Evolutionary conservation across 1,284 basidiomycete genomes (phyloP), one percentile per base, ranked within the genome.

Genomic region (Naganishia cerealis): DNA sequence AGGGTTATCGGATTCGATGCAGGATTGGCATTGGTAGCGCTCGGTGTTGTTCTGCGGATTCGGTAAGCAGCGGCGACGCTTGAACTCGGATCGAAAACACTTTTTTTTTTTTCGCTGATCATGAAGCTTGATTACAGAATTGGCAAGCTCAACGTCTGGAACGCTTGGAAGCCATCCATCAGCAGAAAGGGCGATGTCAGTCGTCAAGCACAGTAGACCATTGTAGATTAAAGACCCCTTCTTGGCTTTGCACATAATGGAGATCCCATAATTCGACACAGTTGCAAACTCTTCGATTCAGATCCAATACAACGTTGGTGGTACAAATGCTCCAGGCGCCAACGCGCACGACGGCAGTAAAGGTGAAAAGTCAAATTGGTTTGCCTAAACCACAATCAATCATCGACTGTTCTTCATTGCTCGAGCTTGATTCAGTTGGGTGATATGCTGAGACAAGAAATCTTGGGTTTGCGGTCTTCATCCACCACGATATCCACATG

Each of bases 1-100:
- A 70, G 77, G 24, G 58, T 78, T 8, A 66, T 71, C 9, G 77
- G 78, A 10, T 79, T 74, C 66, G 78, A 74, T 66, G 59, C 80
- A 29, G 78, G 75, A 8, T 65, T 77, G 55, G 75, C 75, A 15
- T 66, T 79, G 46, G 70, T 79, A 5, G 72, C 71, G 53, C 21
- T 75, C 2, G 79, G 79, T 0, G 48, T 80, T 2, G 62, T 61
- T 4, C 7, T 76, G 58, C 68, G 78, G 24, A 62, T 76, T 16
- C 71, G 75, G 76, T 76, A 67, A 73, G 76, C 72, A 2, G 29
- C 43, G 13, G 24, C 3, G 21, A 40, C 18, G n/a, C n/a, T 21
- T 13, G 46, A 3, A 24, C 9, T 9, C n/a, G 21, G n/a, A 21
- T 9, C 8, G 7, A n/a, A 50, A 50, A 24, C n/a, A 24, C 16